These are phyloP conservation scores for Diospyros kaki DNA, from an alignment of 148 eudicot genomes.

Conservation along the genomic window DNA sequence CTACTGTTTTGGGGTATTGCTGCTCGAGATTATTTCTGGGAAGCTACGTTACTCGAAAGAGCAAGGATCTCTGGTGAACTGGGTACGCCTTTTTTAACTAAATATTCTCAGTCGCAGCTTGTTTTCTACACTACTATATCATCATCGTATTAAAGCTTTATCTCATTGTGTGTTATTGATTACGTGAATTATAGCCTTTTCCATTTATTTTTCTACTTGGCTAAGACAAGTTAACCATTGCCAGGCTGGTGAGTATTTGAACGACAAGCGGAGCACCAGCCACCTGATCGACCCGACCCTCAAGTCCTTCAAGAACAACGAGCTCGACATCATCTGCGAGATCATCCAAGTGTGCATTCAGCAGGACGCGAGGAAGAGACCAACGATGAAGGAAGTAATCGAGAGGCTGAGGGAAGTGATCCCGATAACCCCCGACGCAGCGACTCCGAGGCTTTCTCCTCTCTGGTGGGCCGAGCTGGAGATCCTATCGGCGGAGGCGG, in stretches of 20 bases:
- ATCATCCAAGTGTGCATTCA: slow-evolving; percentile 57
- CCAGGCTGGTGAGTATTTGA: slow-evolving; percentile 54
- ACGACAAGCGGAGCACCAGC: slow-evolving; percentile 31
- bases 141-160: too few species aligned
- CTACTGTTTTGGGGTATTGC: slow-evolving; percentile 61
- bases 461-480: slow-evolving; percentile 99
- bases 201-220: too few species aligned
- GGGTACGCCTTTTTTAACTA: slow-evolving; percentile 43
- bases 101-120: not conserved
- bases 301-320: slow-evolving; percentile 52
- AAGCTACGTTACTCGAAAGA: slow-evolving; percentile 61
- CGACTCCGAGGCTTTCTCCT: slow-evolving; percentile 81
- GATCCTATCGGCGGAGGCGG: slow-evolving; percentile 71
- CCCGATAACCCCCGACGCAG: slow-evolving; percentile 58
- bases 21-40: slow-evolving; percentile 84
- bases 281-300: slow-evolving; percentile 58
- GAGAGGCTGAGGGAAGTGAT: slow-evolving; percentile 46
- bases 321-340: slow-evolving; percentile 64
- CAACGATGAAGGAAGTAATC: slow-evolving; percentile 45
- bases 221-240: not conserved
- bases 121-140: too few species aligned
- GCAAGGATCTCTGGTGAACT: slow-evolving; percentile 51
- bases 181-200: too few species aligned
- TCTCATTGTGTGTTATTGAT: too few species aligned
- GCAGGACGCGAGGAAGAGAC: slow-evolving; percentile 45